Evolutionary conservation across 2,329 filamentous ascomycete species (phyloP).

Genomic region (Xylariales sp.): DNA sequence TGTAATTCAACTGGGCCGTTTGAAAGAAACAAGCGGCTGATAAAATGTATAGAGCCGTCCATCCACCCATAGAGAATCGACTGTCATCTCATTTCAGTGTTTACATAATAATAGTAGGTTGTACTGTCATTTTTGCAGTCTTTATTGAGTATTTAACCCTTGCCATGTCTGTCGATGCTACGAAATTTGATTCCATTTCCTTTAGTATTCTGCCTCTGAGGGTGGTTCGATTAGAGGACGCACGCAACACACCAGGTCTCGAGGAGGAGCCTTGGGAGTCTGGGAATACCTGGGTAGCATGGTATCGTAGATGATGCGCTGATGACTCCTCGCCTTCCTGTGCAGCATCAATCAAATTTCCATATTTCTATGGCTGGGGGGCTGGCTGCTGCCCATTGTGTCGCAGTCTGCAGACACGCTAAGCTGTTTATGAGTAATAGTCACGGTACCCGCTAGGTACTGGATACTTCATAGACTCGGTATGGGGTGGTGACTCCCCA

Average conservation of each 20-base stretch:
- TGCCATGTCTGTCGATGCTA: background rate
- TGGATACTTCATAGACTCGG: too few species aligned
- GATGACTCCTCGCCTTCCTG: constrained; percentile 41
- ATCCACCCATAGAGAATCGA: constrained; percentile 10
- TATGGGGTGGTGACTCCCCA: too few species aligned
- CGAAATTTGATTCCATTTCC: constrained; percentile 14
- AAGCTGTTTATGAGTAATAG: constrained; percentile 33
- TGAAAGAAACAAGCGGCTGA: constrained; percentile 5
- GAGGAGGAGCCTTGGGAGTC: background rate
- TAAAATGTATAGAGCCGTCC: constrained; percentile 9
- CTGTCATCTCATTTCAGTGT: constrained; percentile 4
- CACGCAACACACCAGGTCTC: constrained; percentile 29
- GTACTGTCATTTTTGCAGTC: background rate
- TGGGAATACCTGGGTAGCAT: constrained; percentile 7
- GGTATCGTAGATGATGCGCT: constrained; percentile 16
- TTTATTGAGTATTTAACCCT: too few species aligned
- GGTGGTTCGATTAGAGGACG: constrained; percentile 22
- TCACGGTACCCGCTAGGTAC: constrained; percentile 16
- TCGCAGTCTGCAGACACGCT: constrained; percentile 39
- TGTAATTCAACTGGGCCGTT: constrained; percentile 9
- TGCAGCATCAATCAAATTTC: constrained; percentile 32
- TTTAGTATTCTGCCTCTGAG: background rate
- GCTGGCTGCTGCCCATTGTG: constrained; percentile 22
- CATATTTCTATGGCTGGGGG: constrained; percentile 32
- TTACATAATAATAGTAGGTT: background rate